These are phyloP conservation scores for Phytophthora rubi DNA, from an alignment of 352 stramenopile species.

Conservation along the genomic window DNA sequence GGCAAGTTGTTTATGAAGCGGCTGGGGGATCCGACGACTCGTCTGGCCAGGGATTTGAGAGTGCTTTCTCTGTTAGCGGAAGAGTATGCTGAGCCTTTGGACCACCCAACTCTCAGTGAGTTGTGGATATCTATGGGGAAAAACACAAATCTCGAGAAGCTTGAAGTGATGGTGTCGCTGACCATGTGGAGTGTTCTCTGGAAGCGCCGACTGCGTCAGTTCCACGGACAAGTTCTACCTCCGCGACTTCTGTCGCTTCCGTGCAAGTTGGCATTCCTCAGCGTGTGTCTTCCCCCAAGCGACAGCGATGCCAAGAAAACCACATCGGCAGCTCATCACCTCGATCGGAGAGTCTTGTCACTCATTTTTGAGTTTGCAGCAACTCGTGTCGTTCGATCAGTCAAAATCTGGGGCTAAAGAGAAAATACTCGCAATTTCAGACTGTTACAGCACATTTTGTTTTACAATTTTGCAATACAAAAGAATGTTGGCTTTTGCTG, in stretches of 20 bases:
- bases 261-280: conserved; percentile 9
- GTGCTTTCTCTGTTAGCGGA: conserved; percentile 16
- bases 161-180: conserved; percentile 16
- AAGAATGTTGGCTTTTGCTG: too few relatives aligned
- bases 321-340: not conserved
- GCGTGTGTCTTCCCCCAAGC: not conserved
- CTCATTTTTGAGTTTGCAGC: not conserved
- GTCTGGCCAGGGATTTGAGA: conserved; percentile 14
- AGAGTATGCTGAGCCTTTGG: conserved; percentile 22
- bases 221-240: conserved; percentile 19
- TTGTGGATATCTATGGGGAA: conserved; percentile 13
- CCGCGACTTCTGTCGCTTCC: conserved; percentile 1
- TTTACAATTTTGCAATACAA: too few relatives aligned
- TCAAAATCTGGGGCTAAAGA: not conserved
- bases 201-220: conserved; percentile 16
- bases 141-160: conserved; percentile 13
- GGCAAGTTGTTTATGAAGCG: conserved; percentile 20
- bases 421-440: not conserved
- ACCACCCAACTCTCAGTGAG: conserved; percentile 13
- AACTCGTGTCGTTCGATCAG: not conserved
- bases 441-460: too few relatives aligned
- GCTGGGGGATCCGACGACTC: conserved; percentile 19
- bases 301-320: not conserved
- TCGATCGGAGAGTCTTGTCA: not conserved
- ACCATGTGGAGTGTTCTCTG: conserved; percentile 13